Conservation (phyloP, 202 grass and related monocot species). For the Carex arenaria region DNA sequence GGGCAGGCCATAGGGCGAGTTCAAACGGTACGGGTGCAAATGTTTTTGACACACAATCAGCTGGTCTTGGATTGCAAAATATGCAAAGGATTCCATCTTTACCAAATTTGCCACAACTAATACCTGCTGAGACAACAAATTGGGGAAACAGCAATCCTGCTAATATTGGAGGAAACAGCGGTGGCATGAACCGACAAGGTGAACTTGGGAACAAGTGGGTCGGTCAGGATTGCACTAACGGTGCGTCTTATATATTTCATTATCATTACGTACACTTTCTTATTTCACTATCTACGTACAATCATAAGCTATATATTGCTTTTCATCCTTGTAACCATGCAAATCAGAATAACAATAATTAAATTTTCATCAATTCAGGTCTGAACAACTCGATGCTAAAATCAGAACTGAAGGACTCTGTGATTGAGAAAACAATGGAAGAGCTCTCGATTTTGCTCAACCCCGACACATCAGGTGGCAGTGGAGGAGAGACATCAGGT, state of each 20-base stretch:
- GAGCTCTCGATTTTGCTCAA: conserved; percentile 19
- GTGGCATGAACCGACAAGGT: conserved; percentile 12
- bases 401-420: conserved; percentile 10
- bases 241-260: not conserved
- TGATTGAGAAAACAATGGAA: conserved; percentile 19
- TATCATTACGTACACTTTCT: not conserved
- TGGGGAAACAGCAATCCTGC: conserved; percentile 9
- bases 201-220: conserved; percentile 8
- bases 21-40: not conserved
- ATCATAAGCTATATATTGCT: not conserved
- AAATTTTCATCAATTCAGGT: not conserved
- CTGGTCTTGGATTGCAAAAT: conserved; percentile 6
- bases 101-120: conserved; percentile 15
- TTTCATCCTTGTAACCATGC: not conserved
- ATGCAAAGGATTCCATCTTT: conserved; percentile 21
- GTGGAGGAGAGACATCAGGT: not conserved
- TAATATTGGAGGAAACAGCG: conserved; percentile 16
- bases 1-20: not conserved
- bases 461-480: not conserved
- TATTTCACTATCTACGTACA: not conserved
- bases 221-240: conserved; percentile 10
- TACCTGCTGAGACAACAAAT: conserved; percentile 2
- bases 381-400: conserved; percentile 3
- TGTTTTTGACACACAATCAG: conserved; percentile 2
- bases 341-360: not conserved